Base-by-base conservation (phyloP, 441 rosid species). In the Geranium incanum region DNA sequence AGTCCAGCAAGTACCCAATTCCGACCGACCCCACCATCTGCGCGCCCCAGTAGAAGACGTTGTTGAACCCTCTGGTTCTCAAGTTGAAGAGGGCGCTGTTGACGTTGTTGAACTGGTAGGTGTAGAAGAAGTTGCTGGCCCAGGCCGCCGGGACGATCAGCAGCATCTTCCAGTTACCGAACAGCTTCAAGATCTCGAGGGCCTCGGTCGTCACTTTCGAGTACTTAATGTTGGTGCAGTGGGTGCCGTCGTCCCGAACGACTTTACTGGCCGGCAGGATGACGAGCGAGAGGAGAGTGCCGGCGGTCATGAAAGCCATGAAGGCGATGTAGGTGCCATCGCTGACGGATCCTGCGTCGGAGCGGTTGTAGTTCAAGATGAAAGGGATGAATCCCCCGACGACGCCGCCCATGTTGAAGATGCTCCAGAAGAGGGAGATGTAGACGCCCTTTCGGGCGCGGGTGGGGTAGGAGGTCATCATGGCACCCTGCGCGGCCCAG, bases 351-450 rank as follows among this genome's bases (percentile, higher is more conserved):
- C n/a, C 55, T 9, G 55, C 55, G n/a, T 48, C 55, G n/a, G 11
- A 9, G 55, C 55, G 55, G n/a, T 9, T 48, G 55, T 48, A 48
- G 55, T 48, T 48, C 55, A 48, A 48, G 55, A 48, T 48, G 55
- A 48, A 48, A 48, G 55, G 55, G 55, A 48, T 48, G 55, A 48
- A n/a, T 12, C 55, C 55, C 11, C 55, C 55, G 3, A 48, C n/a
- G n/a, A 28, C 33, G 33, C 33, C 33, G 33, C 33, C 33, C 33
- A 28, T 28, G 33, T 28, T 28, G 33, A 28, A 48, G 55, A 48
- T 48, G 55, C 55, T 48, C 55, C 55, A 48, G n/a, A 48, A 48
- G 55, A 48, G 55, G 55, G 55, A 48, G 55, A 48, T 48, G 55
- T 48, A 48, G 55, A 48, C n/a, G 4, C 55, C 55, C n/a, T 48